Evolutionary conservation across 106 monocot species (phyloP).

Genomic region (Dioscorea zingiberensis): DNA sequence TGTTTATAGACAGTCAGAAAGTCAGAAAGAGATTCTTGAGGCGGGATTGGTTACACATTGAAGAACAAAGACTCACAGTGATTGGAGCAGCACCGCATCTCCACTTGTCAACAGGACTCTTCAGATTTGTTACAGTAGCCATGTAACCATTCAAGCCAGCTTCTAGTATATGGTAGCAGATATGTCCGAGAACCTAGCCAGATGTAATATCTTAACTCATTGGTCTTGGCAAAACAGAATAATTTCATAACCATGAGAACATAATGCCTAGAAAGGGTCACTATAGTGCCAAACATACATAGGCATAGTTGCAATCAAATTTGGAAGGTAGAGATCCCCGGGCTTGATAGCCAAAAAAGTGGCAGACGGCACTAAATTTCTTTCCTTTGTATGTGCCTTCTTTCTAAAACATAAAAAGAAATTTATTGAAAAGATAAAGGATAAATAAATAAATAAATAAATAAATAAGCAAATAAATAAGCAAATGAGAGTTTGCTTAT

Average conservation of each 20-base stretch:
- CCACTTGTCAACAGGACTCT: constrained; percentile 43
- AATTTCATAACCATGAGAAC: not conserved
- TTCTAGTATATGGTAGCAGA: constrained; percentile 40
- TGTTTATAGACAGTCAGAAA: not conserved
- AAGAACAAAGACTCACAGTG: constrained; percentile 16
- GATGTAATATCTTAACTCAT: not conserved
- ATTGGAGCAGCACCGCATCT: constrained; percentile 50
- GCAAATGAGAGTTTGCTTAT: too few species aligned
- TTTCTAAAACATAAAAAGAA: constrained; percentile 40
- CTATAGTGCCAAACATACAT: constrained; percentile 27
- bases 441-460: too few species aligned
- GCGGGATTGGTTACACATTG: not conserved
- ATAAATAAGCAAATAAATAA: too few species aligned
- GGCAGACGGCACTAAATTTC: constrained; percentile 85
- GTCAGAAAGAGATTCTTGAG: not conserved
- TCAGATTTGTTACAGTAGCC: constrained; percentile 48
- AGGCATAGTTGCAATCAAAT: constrained; percentile 91
- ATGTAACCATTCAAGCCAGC: constrained; percentile 60
- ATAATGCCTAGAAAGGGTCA: not conserved
- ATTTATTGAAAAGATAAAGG: too few species aligned
- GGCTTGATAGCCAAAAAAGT: constrained; percentile 95
- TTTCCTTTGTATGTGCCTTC: constrained; percentile 82
- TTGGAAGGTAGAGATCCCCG: constrained; percentile 87
- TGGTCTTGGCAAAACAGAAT: not conserved
- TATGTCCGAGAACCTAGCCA: constrained; percentile 46